Evolutionary conservation across 306 rosid species (phyloP).

Genomic region (Castanospermum australe): DNA sequence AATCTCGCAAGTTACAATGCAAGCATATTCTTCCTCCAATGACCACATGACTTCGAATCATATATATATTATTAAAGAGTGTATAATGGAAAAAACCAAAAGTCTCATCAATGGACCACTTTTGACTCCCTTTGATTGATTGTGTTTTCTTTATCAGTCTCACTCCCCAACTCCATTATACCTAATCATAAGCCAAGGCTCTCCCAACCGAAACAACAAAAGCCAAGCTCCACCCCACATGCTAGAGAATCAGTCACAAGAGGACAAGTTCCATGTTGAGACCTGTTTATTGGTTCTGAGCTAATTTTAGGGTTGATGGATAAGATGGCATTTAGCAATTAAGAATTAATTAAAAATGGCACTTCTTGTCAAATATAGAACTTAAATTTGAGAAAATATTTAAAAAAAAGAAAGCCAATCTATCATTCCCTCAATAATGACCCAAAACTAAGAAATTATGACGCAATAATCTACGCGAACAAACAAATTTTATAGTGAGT

Average conservation of each 20-base stretch:
- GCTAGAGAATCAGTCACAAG: not conserved
- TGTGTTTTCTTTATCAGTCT: slow-evolving; percentile 11
- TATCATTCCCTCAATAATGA: not conserved
- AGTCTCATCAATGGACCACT: not conserved
- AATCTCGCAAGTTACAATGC: no score
- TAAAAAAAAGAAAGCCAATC: not conserved
- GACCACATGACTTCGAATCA: not conserved
- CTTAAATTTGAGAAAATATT: slow-evolving; percentile 1
- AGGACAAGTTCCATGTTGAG: slow-evolving; percentile 4
- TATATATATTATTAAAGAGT: slow-evolving; percentile 6
- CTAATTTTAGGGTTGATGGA: not conserved
- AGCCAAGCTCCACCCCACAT: not conserved
- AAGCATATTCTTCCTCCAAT: not conserved
- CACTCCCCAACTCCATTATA: not conserved
- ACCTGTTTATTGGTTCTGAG: not conserved
- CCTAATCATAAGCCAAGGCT: not conserved
- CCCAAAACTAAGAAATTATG: slow-evolving; percentile 11
- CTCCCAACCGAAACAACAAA: not conserved
- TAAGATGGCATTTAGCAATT: not conserved
- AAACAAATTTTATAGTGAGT: slow-evolving; percentile 7
- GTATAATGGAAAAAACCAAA: not conserved
- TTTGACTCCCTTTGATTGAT: slow-evolving; percentile 5
- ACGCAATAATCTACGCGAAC: slow-evolving; percentile 14
- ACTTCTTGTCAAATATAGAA: not conserved
- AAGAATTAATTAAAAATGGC: not conserved